Conservation (phyloP, 768 basidiomycete species). For the Tulasnella sp. region DNA sequence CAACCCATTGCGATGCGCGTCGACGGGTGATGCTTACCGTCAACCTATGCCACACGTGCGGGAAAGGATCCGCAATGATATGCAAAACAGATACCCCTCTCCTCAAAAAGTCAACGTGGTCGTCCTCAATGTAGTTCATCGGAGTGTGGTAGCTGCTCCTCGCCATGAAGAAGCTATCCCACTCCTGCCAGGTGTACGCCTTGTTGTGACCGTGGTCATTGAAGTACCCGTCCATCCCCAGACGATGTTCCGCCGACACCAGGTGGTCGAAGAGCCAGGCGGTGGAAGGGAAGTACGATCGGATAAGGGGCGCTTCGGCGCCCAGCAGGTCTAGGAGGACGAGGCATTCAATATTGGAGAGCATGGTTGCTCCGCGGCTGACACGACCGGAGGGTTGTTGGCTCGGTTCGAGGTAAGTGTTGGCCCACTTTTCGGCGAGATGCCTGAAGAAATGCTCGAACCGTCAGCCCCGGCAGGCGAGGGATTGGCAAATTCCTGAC, state of each 20-base stretch:
- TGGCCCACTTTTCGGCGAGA: constrained; percentile 75
- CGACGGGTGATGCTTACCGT: constrained; percentile 38
- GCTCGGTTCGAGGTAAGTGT: constrained; percentile 46
- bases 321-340: constrained; percentile 91
- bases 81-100: constrained; percentile 82
- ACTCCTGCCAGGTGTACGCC: not conserved
- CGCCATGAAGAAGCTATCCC: constrained; percentile 52
- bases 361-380: constrained; percentile 43
- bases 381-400: constrained; percentile 39
- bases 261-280: constrained; percentile 88
- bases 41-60: constrained; percentile 77
- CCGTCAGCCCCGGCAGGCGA: not conserved
- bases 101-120: constrained; percentile 82
- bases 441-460: constrained; percentile 56
- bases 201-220: constrained; percentile 11
- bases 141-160: constrained; percentile 31
- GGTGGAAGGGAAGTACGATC: constrained; percentile 75
- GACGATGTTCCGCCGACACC: constrained; percentile 52
- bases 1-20: not conserved
- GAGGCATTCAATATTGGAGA: constrained; percentile 77
- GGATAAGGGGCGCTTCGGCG: constrained; percentile 57
- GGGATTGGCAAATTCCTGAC: too few relatives aligned
- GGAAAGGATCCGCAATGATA: constrained; percentile 82
- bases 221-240: constrained; percentile 57
- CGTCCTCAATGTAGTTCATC: constrained; percentile 55